Evolutionary conservation across 768 basidiomycete species (phyloP).

Genomic region (Peribolospora kevripleyi): DNA sequence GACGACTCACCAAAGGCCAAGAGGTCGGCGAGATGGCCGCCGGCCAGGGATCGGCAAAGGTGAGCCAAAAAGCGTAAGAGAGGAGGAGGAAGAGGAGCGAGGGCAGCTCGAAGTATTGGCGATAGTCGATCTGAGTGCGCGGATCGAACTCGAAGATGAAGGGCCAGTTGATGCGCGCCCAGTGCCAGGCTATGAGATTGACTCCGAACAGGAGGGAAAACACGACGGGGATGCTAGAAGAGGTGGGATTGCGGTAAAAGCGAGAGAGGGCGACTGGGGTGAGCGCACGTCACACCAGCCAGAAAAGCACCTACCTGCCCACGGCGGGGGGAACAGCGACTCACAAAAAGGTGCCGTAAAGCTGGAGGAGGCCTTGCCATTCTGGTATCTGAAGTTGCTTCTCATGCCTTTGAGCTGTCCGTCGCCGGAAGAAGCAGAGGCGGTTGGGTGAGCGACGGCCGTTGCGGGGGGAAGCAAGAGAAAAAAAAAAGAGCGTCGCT

Average conservation of each 20-base stretch:
- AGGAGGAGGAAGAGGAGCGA: conserved; percentile 51
- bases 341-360: conserved; percentile 44
- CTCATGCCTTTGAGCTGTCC: conserved; percentile 1
- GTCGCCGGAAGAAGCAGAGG: no score
- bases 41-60: conserved; percentile 39
- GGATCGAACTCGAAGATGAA: conserved; percentile 43
- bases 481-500: conserved; percentile 1
- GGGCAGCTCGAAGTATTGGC: conserved; percentile 57
- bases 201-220: conserved; percentile 53
- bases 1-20: conserved; percentile 34
- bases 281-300: no score
- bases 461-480: not conserved
- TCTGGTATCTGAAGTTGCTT: conserved; percentile 27
- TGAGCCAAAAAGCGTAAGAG: conserved; percentile 60
- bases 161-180: conserved; percentile 64
- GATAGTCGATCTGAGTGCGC: conserved; percentile 43
- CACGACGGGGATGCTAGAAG: conserved; percentile 32
- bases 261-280: no score
- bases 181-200: conserved; percentile 59
- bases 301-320: no score
- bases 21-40: conserved; percentile 35
- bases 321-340: no score
- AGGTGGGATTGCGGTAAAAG: no score
- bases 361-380: conserved; percentile 47
- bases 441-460: not conserved